Base-by-base conservation (phyloP, 2,329 filamentous ascomycete species). In the Colletotrichum sp. region DNA sequence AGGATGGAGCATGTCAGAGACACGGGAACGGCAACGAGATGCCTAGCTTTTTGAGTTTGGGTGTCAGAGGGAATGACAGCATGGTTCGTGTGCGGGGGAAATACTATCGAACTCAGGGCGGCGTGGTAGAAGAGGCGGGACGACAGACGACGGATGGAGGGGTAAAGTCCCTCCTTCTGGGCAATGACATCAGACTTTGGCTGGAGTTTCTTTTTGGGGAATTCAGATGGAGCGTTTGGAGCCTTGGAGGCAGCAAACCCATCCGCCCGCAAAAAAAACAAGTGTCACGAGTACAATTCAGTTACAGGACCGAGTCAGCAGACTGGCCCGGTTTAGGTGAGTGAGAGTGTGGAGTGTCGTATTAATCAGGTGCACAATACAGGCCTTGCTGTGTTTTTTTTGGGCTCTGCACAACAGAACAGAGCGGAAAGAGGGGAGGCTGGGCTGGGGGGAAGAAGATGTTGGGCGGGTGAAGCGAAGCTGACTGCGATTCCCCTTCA, bases 281-380 rank as follows among this genome's bases (percentile, higher is more conserved):
- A n/a, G 70, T 65, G 70, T 76, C 70, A 76, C 74, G 74, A 55
- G 74, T 74, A 76, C 74, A 49, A 12, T 69, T 57, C 22, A 73
- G 59, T 61, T 59, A 76, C 73, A 73, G 63, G 29, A 62, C 25
- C 65, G 70, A 76, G 74, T 76, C 74, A 76, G 74, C 64, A 57
- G 70, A 73, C 34, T 32, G 44, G 64, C 44, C 69, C 39, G 16
- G 32, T 69, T 30, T 64, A 72, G 63, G 73, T 57, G 70, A 69
- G 27, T 19, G 8, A 52, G 44, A 69, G 30, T 75, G 73, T 76
- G 73, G 73, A 57, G 57, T 72, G 63, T 65, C 69, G 73, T 69
- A 73, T 66, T 65, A 22, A 65, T 59, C 49, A 61, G 36, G 64
- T 76, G 70, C 70, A 69, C 27, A 49, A 61, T 76, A 76, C 34